Evolutionary conservation across 352 stramenopile genomes (phyloP).

Genomic region (Saprolegnia diclina): DNA sequence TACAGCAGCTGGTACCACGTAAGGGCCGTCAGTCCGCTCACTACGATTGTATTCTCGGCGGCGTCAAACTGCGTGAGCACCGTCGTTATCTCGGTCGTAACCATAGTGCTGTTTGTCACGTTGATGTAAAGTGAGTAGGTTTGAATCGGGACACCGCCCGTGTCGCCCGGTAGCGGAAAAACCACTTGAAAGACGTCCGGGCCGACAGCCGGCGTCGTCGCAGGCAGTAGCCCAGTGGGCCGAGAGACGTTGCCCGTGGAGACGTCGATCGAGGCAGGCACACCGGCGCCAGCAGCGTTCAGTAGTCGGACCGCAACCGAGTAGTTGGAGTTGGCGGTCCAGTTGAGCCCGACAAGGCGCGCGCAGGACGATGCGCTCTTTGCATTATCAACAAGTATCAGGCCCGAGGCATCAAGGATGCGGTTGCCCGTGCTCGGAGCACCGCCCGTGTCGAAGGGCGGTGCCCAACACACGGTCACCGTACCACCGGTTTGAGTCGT

Average conservation of each 20-base stretch:
- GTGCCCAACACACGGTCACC: slow-evolving; percentile 30
- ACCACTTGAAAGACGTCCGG: not conserved
- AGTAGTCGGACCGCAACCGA: not conserved
- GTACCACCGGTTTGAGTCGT: slow-evolving; percentile 30
- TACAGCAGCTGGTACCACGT: slow-evolving; percentile 7
- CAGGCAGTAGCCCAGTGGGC: not conserved
- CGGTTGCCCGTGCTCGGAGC: slow-evolving; percentile 29
- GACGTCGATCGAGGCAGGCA: not conserved
- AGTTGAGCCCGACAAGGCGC: not conserved
- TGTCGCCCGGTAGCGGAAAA: not conserved
- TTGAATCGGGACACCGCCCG: not conserved
- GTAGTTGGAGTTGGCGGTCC: slow-evolving; percentile 1
- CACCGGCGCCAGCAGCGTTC: not conserved
- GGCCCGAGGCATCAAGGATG: slow-evolving; percentile 16
- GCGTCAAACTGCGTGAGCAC: not conserved
- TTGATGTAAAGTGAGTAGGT: slow-evolving; percentile 16
- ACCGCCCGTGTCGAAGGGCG: slow-evolving; percentile 28
- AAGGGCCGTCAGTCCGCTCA: not conserved
- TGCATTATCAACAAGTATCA: not conserved
- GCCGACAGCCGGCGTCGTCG: not conserved
- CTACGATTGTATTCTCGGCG: not conserved
- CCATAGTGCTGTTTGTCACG: not conserved
- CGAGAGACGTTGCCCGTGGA: not conserved
- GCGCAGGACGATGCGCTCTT: not conserved
- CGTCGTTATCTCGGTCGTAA: not conserved